Percentiles rank a stretch among this genome's conserved stretches.
These are phyloP conservation scores for Trypanosoma brucei DNA, from an alignment of 208 protist species.

Conservation along the genomic window DNA sequence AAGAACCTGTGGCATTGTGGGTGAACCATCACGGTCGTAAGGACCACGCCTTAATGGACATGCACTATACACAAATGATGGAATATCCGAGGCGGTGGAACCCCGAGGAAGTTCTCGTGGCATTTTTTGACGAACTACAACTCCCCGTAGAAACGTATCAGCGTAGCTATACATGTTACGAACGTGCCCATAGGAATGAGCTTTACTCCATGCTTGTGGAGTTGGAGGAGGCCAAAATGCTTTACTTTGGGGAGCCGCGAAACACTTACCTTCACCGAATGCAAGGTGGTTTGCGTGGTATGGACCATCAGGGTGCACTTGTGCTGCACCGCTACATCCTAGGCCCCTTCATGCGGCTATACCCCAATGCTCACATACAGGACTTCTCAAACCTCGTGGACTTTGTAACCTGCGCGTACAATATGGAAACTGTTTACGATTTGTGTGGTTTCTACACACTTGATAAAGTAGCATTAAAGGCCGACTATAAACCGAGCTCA, in stretches of 20 bases:
- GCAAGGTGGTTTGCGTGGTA: slow-evolving; percentile 77
- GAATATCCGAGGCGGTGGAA: slow-evolving; percentile 81
- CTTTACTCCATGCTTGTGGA: slow-evolving; percentile 75
- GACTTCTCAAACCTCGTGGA: slow-evolving; percentile 88
- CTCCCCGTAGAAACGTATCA: slow-evolving; percentile 56
- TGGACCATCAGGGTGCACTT: slow-evolving; percentile 82
- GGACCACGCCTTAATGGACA: slow-evolving; percentile 86
- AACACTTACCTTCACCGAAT: slow-evolving; percentile 79
- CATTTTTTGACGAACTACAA: slow-evolving; percentile 52
- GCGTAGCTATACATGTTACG: slow-evolving; percentile 39
- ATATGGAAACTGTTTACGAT: slow-evolving; percentile 92
- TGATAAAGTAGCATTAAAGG: slow-evolving; percentile 71
- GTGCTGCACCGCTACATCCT: slow-evolving; percentile 84
- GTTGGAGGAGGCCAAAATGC: slow-evolving; percentile 75
- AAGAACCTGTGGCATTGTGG: slow-evolving; percentile 82
- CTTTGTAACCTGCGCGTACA: slow-evolving; percentile 87
- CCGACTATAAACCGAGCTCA: slow-evolving; percentile 69
- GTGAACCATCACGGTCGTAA: slow-evolving; percentile 85
- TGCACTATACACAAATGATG: slow-evolving; percentile 81
- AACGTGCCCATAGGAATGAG: slow-evolving; percentile 61
- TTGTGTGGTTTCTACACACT: slow-evolving; percentile 82
- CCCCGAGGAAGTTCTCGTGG: slow-evolving; percentile 50
- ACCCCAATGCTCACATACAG: slow-evolving; percentile 84
- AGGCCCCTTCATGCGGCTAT: slow-evolving; percentile 76
- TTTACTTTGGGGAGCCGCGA: slow-evolving; percentile 74